A percentile compares a stretch with the other conserved stretches of the same genome.
phyloP scores from a whole-genome alignment of 805 yeast species.

The Candida stauntonica region DNA sequence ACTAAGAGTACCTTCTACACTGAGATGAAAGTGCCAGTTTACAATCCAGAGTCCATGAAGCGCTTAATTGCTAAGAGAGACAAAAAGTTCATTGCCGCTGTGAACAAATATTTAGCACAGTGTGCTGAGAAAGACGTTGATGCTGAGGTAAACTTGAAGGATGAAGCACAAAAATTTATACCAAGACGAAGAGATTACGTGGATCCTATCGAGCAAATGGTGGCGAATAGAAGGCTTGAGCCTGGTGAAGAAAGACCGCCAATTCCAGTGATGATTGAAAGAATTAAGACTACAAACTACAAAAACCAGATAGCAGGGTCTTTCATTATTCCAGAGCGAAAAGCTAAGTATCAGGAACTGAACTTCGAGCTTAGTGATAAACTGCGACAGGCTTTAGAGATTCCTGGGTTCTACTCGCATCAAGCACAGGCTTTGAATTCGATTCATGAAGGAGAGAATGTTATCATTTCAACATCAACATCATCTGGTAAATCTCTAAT shows the following conservation, averaged over 20 bases:
- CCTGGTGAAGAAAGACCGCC: conserved; percentile 35
- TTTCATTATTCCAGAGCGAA: conserved; percentile 43
- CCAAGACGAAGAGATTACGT: conserved; percentile 47
- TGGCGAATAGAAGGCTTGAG: conserved; percentile 28
- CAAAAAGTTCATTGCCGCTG: conserved; percentile 42
- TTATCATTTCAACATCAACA: conserved; percentile 90
- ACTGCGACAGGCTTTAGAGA: conserved; percentile 46
- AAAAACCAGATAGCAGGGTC: conserved; percentile 56
- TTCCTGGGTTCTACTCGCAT: conserved; percentile 62
- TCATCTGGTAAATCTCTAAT: conserved; percentile 94
- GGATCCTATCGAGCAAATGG: conserved; percentile 63
- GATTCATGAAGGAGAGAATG: conserved; percentile 53
- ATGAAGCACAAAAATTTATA: conserved; percentile 32
- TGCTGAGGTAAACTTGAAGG: conserved; percentile 37
- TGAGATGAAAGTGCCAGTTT: conserved; percentile 45
- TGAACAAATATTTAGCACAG: conserved; percentile 33
- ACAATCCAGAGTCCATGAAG: conserved; percentile 53
- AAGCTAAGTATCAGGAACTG: conserved; percentile 41
- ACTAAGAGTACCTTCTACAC: conserved; percentile 38
- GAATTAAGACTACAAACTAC: conserved; percentile 50
- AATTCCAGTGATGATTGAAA: conserved; percentile 45
- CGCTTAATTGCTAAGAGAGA: conserved; percentile 56
- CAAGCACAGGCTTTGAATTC: conserved; percentile 75
- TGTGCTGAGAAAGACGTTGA: conserved; percentile 29
- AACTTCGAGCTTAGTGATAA: conserved; percentile 46